Evolutionary conservation across 805 yeast genomes (phyloP).

Genomic region (Hanseniaspora taiwanica): DNA sequence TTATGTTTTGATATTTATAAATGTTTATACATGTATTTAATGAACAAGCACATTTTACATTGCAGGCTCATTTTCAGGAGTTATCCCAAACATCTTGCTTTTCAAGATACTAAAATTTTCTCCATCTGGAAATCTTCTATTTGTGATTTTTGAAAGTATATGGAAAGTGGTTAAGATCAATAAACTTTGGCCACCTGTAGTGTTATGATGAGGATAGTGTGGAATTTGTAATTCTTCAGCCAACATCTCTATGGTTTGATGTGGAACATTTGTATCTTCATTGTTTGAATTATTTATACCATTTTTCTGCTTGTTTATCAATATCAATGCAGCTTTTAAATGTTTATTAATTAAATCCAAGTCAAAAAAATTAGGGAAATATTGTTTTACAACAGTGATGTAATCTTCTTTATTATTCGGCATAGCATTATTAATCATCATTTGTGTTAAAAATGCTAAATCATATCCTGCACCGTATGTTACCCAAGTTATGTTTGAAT

Average conservation of each 20-base stretch:
- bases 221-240: constrained; percentile 64
- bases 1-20: no score
- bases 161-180: constrained; percentile 53
- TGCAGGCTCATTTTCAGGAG: constrained; percentile 3
- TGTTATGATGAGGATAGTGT: constrained; percentile 39
- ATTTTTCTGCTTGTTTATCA: constrained; percentile 15
- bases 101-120: constrained; percentile 28
- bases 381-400: constrained; percentile 51
- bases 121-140: constrained; percentile 23
- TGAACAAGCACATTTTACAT: not conserved
- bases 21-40: no score
- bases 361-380: constrained; percentile 76
- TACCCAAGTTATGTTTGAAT: constrained; percentile 61
- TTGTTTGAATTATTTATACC: constrained; percentile 3
- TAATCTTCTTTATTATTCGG: constrained; percentile 76
- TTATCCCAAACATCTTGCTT: constrained; percentile 40
- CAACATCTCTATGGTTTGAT: constrained; percentile 35
- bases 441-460: constrained; percentile 73
- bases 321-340: constrained; percentile 17
- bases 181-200: constrained; percentile 50
- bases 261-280: constrained; percentile 5
- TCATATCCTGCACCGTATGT: constrained; percentile 93
- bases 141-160: constrained; percentile 32
- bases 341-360: constrained; percentile 40
- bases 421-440: constrained; percentile 60